Conservation (phyloP, 2,329 filamentous ascomycete species). For the Fusarium newnesense region DNA sequence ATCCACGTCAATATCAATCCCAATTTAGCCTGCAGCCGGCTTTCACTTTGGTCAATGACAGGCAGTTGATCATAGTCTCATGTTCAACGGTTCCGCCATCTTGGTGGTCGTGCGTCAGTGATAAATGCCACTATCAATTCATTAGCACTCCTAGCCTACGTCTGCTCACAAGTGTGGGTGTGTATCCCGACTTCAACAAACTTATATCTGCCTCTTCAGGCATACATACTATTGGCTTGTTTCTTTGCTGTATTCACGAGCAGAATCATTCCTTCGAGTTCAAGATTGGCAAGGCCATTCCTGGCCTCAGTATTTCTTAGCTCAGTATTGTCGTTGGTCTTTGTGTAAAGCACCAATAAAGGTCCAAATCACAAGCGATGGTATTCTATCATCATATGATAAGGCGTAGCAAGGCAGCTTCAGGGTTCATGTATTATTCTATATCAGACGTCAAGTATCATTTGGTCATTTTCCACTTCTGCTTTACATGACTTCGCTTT, state of each 20-base stretch:
- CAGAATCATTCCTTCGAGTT: neutral
- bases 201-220: neutral
- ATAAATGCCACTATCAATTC: conserved; percentile 11
- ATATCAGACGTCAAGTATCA: neutral
- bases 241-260: neutral
- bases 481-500: neutral
- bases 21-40: conserved; percentile 34
- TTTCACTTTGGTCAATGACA: conserved; percentile 10
- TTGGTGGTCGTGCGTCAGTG: conserved; percentile 10
- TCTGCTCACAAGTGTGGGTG: neutral
- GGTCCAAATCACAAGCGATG: neutral
- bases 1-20: conserved; percentile 20
- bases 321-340: neutral
- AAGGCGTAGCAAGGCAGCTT: neutral
- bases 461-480: neutral
- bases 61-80: conserved; percentile 8
- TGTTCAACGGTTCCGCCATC: conserved; percentile 20
- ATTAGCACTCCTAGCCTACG: neutral
- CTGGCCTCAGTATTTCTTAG: neutral
- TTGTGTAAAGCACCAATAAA: neutral
- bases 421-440: neutral
- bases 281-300: neutral
- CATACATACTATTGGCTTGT: conserved; percentile 3
- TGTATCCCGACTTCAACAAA: neutral
- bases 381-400: conserved; percentile 5